Conservation (phyloP, 1,139 yeast species). For the Yamadazyma buinensis region DNA sequence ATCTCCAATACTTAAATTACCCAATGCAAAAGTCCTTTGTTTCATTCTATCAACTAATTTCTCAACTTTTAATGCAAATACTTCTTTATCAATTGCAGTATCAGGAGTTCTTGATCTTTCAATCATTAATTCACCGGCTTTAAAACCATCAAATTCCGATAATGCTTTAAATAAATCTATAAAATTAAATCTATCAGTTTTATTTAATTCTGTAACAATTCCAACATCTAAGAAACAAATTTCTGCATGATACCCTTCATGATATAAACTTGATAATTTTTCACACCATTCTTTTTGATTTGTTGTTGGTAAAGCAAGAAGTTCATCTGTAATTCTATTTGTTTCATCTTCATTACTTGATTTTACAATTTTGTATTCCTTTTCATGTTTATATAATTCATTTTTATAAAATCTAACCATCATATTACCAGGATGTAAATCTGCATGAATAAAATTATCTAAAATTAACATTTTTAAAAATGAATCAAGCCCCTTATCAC, state of each 20-base stretch:
- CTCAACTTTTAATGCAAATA: conserved; percentile 85
- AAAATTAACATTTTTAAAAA: conserved; percentile 87
- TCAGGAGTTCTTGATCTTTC: conserved; percentile 94
- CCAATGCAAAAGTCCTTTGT: conserved; percentile 85
- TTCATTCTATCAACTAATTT: conserved; percentile 76
- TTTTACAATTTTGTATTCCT: conserved; percentile 46
- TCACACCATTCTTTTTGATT: conserved; percentile 47
- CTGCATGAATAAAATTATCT: conserved; percentile 94
- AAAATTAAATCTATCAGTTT: conserved; percentile 73
- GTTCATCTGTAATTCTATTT: conserved; percentile 42
- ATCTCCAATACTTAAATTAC: conserved; percentile 90
- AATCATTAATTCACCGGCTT: conserved; percentile 93
- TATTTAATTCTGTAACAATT: conserved; percentile 82
- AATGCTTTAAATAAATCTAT: conserved; percentile 85
- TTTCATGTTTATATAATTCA: conserved; percentile 40
- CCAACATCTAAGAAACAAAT: conserved; percentile 93
- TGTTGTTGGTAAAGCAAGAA: conserved; percentile 34
- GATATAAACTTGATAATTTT: conserved; percentile 47
- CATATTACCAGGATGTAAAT: conserved; percentile 94
- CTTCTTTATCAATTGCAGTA: conserved; percentile 77
- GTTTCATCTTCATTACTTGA: conserved; percentile 45
- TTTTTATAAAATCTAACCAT: conserved; percentile 70
- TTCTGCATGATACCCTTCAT: conserved; percentile 75
- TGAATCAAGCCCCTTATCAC: conserved; percentile 86
- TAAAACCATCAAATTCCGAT: conserved; percentile 89